phyloP scores from a whole-genome alignment of 2,329 filamentous ascomycete species.

The Aspergillus viridinutans region DNA sequence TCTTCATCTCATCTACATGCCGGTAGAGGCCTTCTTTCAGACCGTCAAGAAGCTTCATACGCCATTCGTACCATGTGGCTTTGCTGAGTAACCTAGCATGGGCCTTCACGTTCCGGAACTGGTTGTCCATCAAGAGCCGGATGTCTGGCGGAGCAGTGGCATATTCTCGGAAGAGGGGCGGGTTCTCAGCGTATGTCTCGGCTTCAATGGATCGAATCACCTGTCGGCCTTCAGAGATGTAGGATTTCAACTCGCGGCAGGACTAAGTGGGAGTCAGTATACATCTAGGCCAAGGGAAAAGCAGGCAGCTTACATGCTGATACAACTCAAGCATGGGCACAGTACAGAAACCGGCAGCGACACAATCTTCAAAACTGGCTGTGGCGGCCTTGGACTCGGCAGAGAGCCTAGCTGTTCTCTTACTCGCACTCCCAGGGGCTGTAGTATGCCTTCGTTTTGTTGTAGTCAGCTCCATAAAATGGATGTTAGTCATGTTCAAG shows the following conservation, averaged over 20 bases:
- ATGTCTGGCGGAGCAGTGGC: conserved; percentile 78
- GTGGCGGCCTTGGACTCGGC: conserved; percentile 21
- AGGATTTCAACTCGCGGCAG: conserved; percentile 91
- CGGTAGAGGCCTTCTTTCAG: conserved; percentile 75
- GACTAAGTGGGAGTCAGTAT: conserved; percentile 48
- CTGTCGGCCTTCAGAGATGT: conserved; percentile 86
- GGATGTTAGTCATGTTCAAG: conserved; percentile 89
- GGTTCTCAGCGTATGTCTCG: conserved; percentile 85
- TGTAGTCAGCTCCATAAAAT: conserved; percentile 97
- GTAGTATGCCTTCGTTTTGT: conserved; percentile 87
- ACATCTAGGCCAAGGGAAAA: conserved; percentile 2
- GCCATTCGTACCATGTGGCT: conserved; percentile 97
- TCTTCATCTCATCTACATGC: conserved; percentile 71
- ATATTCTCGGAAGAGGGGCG: conserved; percentile 87
- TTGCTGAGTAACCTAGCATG: conserved; percentile 87
- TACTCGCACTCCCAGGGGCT: conserved; percentile 50
- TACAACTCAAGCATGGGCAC: conserved; percentile 92
- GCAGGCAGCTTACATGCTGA: conserved; percentile 63
- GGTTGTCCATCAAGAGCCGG: conserved; percentile 84
- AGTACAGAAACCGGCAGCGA: conserved; percentile 85
- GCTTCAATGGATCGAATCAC: conserved; percentile 88
- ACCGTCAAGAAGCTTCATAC: conserved; percentile 78
- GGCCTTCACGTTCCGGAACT: conserved; percentile 96
- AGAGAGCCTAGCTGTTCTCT: conserved; percentile 23
- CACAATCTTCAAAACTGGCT: conserved; percentile 63